Evolutionary conservation across 2,329 filamentous ascomycete species (phyloP).

Genomic region (Aspergillus hiratsukae): DNA sequence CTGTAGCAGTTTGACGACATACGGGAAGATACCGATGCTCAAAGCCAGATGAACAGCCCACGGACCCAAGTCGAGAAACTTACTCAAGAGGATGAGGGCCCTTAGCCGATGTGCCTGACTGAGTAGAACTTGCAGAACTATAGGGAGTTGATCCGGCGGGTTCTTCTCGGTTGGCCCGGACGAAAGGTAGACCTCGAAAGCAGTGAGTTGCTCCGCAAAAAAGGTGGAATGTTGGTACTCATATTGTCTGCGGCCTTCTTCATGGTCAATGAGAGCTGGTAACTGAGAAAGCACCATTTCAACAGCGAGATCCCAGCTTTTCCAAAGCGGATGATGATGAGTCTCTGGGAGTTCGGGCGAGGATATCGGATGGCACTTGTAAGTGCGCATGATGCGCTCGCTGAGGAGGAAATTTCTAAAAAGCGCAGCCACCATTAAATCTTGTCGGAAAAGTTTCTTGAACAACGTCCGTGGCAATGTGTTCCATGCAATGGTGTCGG

Average conservation of each 20-base stretch:
- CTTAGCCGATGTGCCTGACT: constrained; percentile 92
- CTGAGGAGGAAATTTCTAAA: constrained; percentile 95
- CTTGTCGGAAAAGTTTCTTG: constrained; percentile 94
- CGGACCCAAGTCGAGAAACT: constrained; percentile 89
- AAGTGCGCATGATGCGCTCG: constrained; percentile 92
- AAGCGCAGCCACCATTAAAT: constrained; percentile 96
- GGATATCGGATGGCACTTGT: constrained; percentile 91
- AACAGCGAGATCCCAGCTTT: constrained; percentile 94
- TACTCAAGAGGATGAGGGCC: constrained; percentile 84
- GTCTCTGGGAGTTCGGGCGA: constrained; percentile 90
- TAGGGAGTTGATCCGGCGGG: constrained; percentile 88
- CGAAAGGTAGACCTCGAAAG: constrained; percentile 90
- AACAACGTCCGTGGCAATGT: constrained; percentile 85
- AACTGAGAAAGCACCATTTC: constrained; percentile 91
- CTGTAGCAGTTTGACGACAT: constrained; percentile 94
- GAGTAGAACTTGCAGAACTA: constrained; percentile 90
- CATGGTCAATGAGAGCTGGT: constrained; percentile 71
- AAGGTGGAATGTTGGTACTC: constrained; percentile 93
- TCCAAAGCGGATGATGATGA: constrained; percentile 91
- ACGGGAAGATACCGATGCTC: constrained; percentile 97
- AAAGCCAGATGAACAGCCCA: constrained; percentile 98
- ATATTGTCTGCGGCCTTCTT: constrained; percentile 72
- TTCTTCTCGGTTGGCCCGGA: constrained; percentile 80
- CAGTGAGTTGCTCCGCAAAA: constrained; percentile 94
- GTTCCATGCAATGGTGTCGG: constrained; percentile 98